phyloP scores from a whole-genome alignment of 805 yeast genomes.

The Torulaspora quercuum region DNA sequence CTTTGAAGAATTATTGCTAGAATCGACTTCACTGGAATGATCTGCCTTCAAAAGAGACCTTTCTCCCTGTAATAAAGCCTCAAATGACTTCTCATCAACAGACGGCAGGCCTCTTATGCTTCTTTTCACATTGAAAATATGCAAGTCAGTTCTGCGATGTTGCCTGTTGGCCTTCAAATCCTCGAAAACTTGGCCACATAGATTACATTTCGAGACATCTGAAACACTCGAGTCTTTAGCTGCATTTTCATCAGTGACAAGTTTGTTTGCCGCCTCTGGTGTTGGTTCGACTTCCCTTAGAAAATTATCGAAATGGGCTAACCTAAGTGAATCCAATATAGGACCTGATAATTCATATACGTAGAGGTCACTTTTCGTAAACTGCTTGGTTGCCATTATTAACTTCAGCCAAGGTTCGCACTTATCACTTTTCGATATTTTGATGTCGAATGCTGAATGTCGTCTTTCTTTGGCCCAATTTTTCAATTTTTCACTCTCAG shows the following conservation, averaged over 20 bases:
- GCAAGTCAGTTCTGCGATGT: conserved; percentile 58
- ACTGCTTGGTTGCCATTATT: conserved; percentile 1
- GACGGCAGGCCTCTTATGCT: conserved; percentile 43
- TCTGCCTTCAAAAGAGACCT: conserved; percentile 43
- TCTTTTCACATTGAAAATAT: conserved; percentile 59
- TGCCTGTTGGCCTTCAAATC: conserved; percentile 27
- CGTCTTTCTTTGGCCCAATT: neutral
- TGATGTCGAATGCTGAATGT: neutral
- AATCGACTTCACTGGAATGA: conserved; percentile 43
- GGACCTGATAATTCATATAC: conserved; percentile 45
- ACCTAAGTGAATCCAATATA: conserved; percentile 45
- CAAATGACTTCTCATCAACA: conserved; percentile 57
- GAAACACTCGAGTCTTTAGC: conserved; percentile 3
- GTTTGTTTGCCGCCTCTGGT: conserved; percentile 3
- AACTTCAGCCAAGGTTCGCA: no score
- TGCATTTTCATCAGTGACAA: neutral
- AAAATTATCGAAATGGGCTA: conserved; percentile 56
- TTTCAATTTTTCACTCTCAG: conserved; percentile 1
- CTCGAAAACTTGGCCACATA: conserved; percentile 28
- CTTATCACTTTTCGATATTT: neutral
- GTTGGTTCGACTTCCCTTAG: conserved; percentile 34
- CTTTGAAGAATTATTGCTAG: conserved; percentile 23
- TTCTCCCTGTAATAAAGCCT: conserved; percentile 34
- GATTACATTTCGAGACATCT: conserved; percentile 19
- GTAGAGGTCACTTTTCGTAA: conserved; percentile 42